Evolutionary conservation across 2,329 filamentous ascomycete genomes (phyloP).

Genomic region (Fusarium nurragi): DNA sequence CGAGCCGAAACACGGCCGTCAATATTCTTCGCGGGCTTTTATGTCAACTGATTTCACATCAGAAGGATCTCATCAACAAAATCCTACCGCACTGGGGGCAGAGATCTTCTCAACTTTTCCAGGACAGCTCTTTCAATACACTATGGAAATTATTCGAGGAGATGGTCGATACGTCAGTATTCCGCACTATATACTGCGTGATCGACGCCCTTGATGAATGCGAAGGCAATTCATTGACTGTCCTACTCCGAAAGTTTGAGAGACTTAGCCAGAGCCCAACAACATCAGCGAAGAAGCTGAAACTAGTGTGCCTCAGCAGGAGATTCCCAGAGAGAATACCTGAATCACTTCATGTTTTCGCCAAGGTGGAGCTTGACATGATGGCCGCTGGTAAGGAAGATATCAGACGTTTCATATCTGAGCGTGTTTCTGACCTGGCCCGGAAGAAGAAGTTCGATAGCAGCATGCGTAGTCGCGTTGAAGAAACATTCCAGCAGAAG

Average conservation of each 20-base stretch:
- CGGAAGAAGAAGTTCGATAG: background rate
- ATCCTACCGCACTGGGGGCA: background rate
- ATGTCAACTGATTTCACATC: background rate
- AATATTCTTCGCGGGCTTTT: background rate
- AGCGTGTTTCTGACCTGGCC: background rate
- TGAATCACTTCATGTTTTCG: accelerated
- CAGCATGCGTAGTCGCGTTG: background rate
- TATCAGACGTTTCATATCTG: background rate
- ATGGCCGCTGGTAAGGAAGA: background rate
- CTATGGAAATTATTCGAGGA: slow-evolving; percentile 2
- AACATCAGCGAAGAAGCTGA: background rate
- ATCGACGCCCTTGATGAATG: slow-evolving; percentile 21
- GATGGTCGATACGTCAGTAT: accelerated
- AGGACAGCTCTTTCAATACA: background rate
- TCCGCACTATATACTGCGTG: background rate
- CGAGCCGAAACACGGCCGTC: background rate
- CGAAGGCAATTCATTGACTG: background rate
- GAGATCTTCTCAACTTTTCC: accelerated
- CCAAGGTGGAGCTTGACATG: background rate
- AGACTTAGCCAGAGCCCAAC: background rate
- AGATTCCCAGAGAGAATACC: background rate
- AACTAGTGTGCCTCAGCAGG: background rate
- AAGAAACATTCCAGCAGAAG: background rate
- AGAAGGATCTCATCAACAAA: accelerated
- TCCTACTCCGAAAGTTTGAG: background rate